These are phyloP conservation scores for Sphenostylis stenocarpa DNA, from an alignment of 306 rosid genomes.

Conservation along the genomic window DNA sequence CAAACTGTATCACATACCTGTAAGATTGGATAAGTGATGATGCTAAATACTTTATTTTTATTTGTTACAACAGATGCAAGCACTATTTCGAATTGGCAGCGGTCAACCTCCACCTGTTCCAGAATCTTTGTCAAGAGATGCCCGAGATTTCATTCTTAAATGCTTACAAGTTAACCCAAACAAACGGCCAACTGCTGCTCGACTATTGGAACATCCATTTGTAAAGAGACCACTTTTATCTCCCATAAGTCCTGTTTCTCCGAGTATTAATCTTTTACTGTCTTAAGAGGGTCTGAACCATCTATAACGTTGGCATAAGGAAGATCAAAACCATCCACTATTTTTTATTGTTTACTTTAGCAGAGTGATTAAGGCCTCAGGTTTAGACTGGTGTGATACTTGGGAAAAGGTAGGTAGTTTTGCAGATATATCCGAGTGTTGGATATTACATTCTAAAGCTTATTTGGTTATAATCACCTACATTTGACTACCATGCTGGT, in stretches of 20 bases:
- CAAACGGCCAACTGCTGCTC: constrained; percentile 42
- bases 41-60: background rate
- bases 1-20: background rate
- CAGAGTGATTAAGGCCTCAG: background rate
- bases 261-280: constrained; percentile 17
- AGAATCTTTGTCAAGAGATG: constrained; percentile 47
- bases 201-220: constrained; percentile 52
- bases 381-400: background rate
- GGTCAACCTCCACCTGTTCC: constrained; percentile 50
- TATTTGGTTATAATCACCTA: too few species aligned
- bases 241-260: constrained; percentile 45
- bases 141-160: constrained; percentile 45
- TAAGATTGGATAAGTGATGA: background rate
- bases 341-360: background rate
- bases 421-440: background rate
- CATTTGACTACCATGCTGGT: too few species aligned
- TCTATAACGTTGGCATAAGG: background rate
- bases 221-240: constrained; percentile 44
- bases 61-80: constrained; percentile 37
- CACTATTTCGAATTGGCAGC: constrained; percentile 43
- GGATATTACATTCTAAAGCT: background rate
- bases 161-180: constrained; percentile 54
- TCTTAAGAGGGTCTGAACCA: constrained; percentile 18
- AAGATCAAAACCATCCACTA: background rate
- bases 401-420: background rate